Evolutionary conservation across 495 filamentous ascomycete species (phyloP).

Genomic region (Penicillium tannophilum): DNA sequence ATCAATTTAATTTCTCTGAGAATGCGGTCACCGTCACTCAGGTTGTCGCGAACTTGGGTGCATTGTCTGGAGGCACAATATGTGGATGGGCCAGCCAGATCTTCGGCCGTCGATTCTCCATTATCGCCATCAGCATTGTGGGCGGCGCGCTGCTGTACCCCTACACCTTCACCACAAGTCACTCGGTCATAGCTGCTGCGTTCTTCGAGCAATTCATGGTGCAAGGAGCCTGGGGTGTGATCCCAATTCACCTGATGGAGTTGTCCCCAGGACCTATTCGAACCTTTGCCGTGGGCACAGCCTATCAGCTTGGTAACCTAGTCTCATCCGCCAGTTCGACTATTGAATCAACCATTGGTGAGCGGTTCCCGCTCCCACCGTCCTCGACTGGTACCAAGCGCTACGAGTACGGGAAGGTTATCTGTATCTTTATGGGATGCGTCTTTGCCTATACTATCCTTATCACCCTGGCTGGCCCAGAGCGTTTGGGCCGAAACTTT

Average conservation of each 20-base stretch:
- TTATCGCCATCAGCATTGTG: slow-evolving; percentile 74
- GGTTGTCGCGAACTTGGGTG: slow-evolving; percentile 82
- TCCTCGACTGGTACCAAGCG: slow-evolving; percentile 47
- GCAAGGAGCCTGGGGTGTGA: slow-evolving; percentile 83
- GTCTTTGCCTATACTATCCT: slow-evolving; percentile 84
- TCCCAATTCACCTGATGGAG: slow-evolving; percentile 88
- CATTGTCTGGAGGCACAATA: slow-evolving; percentile 73
- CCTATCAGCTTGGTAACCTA: slow-evolving; percentile 85
- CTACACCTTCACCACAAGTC: slow-evolving; percentile 68
- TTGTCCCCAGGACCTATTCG: slow-evolving; percentile 78
- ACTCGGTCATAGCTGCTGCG: slow-evolving; percentile 73
- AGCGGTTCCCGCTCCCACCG: slow-evolving; percentile 73
- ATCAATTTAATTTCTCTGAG: slow-evolving; percentile 72
- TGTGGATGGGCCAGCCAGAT: slow-evolving; percentile 80
- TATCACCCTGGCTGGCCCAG: slow-evolving; percentile 74
- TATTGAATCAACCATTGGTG: slow-evolving; percentile 81
- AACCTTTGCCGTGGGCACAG: slow-evolving; percentile 80
- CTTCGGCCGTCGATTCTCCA: slow-evolving; percentile 79
- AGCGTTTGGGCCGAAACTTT: slow-evolving; percentile 67
- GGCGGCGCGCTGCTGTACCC: slow-evolving; percentile 82
- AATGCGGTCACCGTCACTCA: slow-evolving; percentile 80
- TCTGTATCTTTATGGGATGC: slow-evolving; percentile 91
- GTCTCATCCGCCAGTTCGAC: slow-evolving; percentile 78
- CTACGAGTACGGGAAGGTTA: slow-evolving; percentile 87
- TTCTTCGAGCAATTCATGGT: slow-evolving; percentile 93